Evolutionary conservation across 2,329 filamentous ascomycete genomes (phyloP), one percentile per base, ranked within the genome.

Genomic region (Rhynchosporium graminicola): DNA sequence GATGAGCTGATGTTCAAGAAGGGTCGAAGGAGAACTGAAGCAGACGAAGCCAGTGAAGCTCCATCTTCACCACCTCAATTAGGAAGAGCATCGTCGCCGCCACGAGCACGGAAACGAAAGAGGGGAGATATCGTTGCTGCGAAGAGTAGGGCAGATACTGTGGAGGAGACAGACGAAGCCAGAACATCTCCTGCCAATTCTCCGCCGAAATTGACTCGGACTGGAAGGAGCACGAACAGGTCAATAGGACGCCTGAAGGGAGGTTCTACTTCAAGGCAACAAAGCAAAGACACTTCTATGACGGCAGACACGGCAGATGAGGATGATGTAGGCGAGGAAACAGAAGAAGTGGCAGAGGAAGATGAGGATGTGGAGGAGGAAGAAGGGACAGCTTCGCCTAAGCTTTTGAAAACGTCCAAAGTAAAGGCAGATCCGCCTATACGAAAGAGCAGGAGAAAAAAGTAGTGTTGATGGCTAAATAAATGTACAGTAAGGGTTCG

Each of bases 81-180:
- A 8, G 60, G 65, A 46, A 58, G 68, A 60, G 68, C 68, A 29
- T 63, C 69, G 13, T 70, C 68, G 3, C 66, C 69, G 29, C 62
- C 63, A 51, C 63, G 56, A 45, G 46, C 57, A n/a, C 38, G 63
- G 48, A 74, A 73, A 62, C 68, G 73, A 33, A 74, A 71, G 71
- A 73, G 77, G 67, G 71, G 73, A 67, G 65, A 75, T 68, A 63
- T 74, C 57, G 56, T 74, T 33, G 64, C 74, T 20, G 45, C 55
- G 54, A 73, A 74, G 33, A 74, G 75, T 43, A 72, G 79, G 66
- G 73, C 68, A 38, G 82, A 80, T 65, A 83, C 81, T 5, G 77
- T 83, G n/a, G 81, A 82, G 3, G 81, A 83, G 60, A 82, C 81
- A 0, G 81, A 83, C 65, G 78, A 78, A 46, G 77, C 70, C 28